Conservation (phyloP, 768 basidiomycete genomes). For the Mycena floridula region DNA sequence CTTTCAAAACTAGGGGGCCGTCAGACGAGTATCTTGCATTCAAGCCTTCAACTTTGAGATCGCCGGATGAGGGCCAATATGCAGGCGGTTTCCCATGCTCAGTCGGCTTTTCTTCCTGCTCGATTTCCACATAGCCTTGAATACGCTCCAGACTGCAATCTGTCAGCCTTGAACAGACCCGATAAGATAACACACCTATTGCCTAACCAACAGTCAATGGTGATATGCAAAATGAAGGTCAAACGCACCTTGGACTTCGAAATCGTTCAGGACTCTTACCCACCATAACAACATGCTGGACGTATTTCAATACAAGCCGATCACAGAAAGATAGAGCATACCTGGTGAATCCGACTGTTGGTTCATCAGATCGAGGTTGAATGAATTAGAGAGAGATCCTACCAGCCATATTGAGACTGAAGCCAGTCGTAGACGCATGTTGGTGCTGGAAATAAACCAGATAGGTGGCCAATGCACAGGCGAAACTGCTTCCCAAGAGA, state of each 20-base stretch:
- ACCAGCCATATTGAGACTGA: slow-evolving; percentile 34
- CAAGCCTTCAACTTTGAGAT: slow-evolving; percentile 42
- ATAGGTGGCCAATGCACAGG: slow-evolving; percentile 35
- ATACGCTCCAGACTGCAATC: slow-evolving; percentile 11
- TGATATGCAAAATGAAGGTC: background rate
- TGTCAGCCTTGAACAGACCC: too few species aligned
- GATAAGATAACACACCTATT: slow-evolving; percentile 7
- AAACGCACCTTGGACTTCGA: slow-evolving; percentile 17
- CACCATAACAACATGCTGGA: slow-evolving; percentile 10
- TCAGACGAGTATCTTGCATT: slow-evolving; percentile 44
- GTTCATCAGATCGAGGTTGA: slow-evolving; percentile 9
- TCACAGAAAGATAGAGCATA: too few species aligned
- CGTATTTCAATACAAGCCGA: too few species aligned
- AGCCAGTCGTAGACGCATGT: slow-evolving; percentile 24
- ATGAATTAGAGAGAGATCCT: background rate
- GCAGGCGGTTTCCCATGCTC: slow-evolving; percentile 42
- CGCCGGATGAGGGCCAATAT: slow-evolving; percentile 52
- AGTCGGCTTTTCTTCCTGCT: slow-evolving; percentile 31
- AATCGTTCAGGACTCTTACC: slow-evolving; percentile 17
- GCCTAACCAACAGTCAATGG: slow-evolving; percentile 1
- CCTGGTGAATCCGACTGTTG: slow-evolving; percentile 8
- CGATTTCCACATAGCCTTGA: slow-evolving; percentile 32
- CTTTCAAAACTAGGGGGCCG: slow-evolving; percentile 45
- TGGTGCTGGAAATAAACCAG: slow-evolving; percentile 22
- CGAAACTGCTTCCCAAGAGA: slow-evolving; percentile 36